Conservation (phyloP, 441 rosid genomes). For the Arabidopsis hybrid region DNA sequence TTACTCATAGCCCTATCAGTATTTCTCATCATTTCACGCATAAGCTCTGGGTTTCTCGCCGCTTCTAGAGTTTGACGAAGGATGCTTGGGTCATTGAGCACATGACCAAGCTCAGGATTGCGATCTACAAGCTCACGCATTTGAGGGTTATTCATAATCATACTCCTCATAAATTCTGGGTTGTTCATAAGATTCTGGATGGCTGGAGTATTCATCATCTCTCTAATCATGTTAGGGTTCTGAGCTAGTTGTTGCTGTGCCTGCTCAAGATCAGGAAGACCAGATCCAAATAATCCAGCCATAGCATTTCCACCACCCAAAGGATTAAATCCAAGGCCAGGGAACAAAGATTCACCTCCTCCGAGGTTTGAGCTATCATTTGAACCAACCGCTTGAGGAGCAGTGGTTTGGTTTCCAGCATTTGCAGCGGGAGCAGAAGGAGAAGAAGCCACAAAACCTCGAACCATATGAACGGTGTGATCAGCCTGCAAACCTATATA, state of each 20-base stretch:
- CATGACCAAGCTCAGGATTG: conserved; percentile 75
- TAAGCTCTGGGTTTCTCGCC: conserved; percentile 74
- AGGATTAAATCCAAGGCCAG: conserved; percentile 66
- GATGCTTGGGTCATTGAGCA: conserved; percentile 67
- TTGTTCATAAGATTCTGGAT: conserved; percentile 73
- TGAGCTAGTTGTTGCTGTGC: conserved; percentile 82
- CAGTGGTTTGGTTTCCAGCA: conserved; percentile 50
- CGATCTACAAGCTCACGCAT: conserved; percentile 75
- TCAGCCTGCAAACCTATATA: conserved; percentile 77
- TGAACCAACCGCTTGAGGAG: conserved; percentile 64
- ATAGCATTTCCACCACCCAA: conserved; percentile 62
- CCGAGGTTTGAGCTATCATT: conserved; percentile 56
- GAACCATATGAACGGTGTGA: conserved; percentile 86
- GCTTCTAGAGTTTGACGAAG: conserved; percentile 70
- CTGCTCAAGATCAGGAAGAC: conserved; percentile 76
- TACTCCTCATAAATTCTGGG: conserved; percentile 66
- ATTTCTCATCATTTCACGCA: conserved; percentile 79
- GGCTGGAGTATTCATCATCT: conserved; percentile 79
- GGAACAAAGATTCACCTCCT: conserved; percentile 65
- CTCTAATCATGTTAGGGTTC: conserved; percentile 80
- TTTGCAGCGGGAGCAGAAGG: conserved; percentile 57
- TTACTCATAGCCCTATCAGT: conserved; percentile 76
- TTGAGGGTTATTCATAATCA: conserved; percentile 73
- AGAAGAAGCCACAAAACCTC: conserved; percentile 63
- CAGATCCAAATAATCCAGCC: conserved; percentile 71